These are phyloP conservation scores for Plectosphaerella plurivora DNA, from an alignment of 2,329 filamentous ascomycete species.

Conservation along the genomic window DNA sequence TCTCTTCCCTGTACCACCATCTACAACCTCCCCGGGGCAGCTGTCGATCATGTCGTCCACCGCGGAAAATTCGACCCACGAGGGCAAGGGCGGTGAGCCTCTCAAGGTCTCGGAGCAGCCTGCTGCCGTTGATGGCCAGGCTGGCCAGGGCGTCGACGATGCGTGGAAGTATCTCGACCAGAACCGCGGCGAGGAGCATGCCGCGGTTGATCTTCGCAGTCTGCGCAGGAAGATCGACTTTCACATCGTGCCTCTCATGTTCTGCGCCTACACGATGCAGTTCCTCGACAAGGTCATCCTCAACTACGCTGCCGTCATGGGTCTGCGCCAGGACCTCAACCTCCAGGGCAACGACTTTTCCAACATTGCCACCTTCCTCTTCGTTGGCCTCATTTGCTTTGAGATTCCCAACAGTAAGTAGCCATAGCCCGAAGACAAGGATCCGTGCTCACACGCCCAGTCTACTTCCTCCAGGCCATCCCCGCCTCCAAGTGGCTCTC, in stretches of 20 bases:
- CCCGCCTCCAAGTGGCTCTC: slow-evolving; percentile 59
- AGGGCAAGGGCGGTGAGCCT: slow-evolving; percentile 3
- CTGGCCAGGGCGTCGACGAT: slow-evolving; percentile 28
- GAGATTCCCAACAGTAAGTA: slow-evolving; percentile 54
- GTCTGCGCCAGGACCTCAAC: slow-evolving; percentile 48
- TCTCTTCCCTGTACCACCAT: background rate
- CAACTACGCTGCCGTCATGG: slow-evolving; percentile 66
- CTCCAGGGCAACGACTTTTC: slow-evolving; percentile 58
- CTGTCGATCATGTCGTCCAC: slow-evolving; percentile 16
- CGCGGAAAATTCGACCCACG: slow-evolving; percentile 14
- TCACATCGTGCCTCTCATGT: slow-evolving; percentile 58
- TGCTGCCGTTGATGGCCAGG: slow-evolving; percentile 7
- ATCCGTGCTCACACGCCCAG: slow-evolving; percentile 19
- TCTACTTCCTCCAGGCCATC: slow-evolving; percentile 54
- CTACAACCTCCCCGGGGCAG: background rate
- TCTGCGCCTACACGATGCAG: slow-evolving; percentile 57
- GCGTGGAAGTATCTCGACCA: slow-evolving; percentile 41
- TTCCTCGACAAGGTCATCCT: slow-evolving; percentile 62
- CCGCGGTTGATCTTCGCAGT: slow-evolving; percentile 34
- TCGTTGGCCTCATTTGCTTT: slow-evolving; percentile 55
- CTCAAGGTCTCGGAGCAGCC: slow-evolving; percentile 9
- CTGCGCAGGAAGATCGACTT: slow-evolving; percentile 54
- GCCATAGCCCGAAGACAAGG: background rate
- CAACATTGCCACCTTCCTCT: slow-evolving; percentile 58
- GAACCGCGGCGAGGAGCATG: slow-evolving; percentile 28